phyloP scores from a whole-genome alignment of 2,329 filamentous ascomycete species.

The Pezicula neosporulosa region DNA sequence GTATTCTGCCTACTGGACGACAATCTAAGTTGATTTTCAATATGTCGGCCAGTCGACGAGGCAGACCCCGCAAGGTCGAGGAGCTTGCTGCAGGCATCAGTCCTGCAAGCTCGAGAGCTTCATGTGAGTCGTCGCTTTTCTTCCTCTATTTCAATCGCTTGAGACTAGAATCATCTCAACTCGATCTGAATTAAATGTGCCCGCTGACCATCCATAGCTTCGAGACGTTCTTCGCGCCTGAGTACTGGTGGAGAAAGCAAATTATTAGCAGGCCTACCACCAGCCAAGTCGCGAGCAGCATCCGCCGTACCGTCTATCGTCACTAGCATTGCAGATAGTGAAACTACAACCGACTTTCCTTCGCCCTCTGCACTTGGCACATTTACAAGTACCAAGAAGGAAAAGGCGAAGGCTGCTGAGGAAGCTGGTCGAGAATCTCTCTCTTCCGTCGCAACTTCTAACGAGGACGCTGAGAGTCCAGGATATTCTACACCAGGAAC shows the following conservation, averaged over 20 bases:
- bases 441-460: slow-evolving; percentile 31
- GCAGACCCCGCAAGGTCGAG: slow-evolving; percentile 16
- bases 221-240: neutral
- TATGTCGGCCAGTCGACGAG: neutral
- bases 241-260: too few relatives aligned
- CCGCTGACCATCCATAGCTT: slow-evolving; percentile 5
- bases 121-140: slow-evolving; percentile 16
- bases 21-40: too few relatives aligned
- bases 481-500: slow-evolving; percentile 61
- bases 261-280: too few relatives aligned
- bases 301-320: too few relatives aligned
- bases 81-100: slow-evolving; percentile 13
- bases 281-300: too few relatives aligned
- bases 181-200: too few relatives aligned
- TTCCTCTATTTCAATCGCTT: too few relatives aligned
- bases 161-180: too few relatives aligned
- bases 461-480: slow-evolving; percentile 37
- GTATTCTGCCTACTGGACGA: too few relatives aligned
- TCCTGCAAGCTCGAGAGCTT: slow-evolving; percentile 15
- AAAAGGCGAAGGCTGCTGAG: slow-evolving; percentile 7
- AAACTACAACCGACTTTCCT: too few relatives aligned
- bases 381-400: neutral
- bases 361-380: neutral
- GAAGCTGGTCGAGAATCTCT: slow-evolving; percentile 28
- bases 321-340: too few relatives aligned